phyloP scores from a whole-genome alignment of 805 yeast genomes.

The Wickerhamiella nectarea region DNA sequence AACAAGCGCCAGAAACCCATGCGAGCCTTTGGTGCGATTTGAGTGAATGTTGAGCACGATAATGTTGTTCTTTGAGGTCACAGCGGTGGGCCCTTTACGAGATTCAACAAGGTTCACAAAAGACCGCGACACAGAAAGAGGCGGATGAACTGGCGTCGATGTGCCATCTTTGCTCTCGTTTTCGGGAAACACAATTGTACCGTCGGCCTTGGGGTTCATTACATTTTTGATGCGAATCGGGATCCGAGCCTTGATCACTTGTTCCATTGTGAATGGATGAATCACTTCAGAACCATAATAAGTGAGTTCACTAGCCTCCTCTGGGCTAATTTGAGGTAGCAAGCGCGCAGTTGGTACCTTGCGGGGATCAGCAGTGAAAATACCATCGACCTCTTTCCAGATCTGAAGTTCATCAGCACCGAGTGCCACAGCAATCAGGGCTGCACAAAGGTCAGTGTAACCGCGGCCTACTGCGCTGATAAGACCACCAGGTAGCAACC shows the following conservation, averaged over 20 bases:
- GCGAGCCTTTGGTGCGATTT: conserved; percentile 80
- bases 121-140: conserved; percentile 40
- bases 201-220: conserved; percentile 81
- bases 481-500: conserved; percentile 90
- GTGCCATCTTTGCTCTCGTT: conserved; percentile 75
- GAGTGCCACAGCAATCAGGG: conserved; percentile 83
- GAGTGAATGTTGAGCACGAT: conserved; percentile 89
- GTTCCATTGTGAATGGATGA: conserved; percentile 99
- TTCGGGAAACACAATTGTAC: conserved; percentile 90
- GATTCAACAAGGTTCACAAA: conserved; percentile 36
- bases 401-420: conserved; percentile 90
- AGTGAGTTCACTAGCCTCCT: conserved; percentile 96
- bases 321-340: conserved; percentile 83
- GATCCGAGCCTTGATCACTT: conserved; percentile 87
- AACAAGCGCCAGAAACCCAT: conserved; percentile 86
- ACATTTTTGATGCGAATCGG: conserved; percentile 96
- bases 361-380: conserved; percentile 96
- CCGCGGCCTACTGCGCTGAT: conserved; percentile 92
- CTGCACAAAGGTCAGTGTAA: conserved; percentile 95
- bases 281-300: conserved; percentile 97
- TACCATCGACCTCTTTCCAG: conserved; percentile 99
- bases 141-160: conserved; percentile 89
- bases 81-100: conserved; percentile 59
- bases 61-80: conserved; percentile 85
- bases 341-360: conserved; percentile 84